phyloP scores from a whole-genome alignment of 805 yeast species.

The Zygotorulaspora danielsina region DNA sequence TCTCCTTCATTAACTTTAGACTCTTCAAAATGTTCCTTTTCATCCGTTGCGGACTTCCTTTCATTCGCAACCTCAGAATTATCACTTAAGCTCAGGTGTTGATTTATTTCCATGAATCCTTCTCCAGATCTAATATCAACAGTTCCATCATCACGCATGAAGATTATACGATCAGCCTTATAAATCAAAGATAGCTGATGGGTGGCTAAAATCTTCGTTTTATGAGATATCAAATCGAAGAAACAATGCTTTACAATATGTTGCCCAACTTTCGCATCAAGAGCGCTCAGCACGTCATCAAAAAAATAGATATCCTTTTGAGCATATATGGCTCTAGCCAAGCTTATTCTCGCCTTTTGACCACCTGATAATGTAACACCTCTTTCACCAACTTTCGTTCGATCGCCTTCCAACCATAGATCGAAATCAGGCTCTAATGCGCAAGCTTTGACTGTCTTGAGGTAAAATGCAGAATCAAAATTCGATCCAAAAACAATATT shows the following conservation, averaged over 20 bases:
- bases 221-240: constrained; percentile 44
- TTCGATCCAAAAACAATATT: constrained; percentile 57
- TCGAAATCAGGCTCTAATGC: constrained; percentile 55
- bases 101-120: constrained; percentile 40
- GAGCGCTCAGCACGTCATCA: constrained; percentile 72
- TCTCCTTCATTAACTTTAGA: constrained; percentile 28
- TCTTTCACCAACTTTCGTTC: constrained; percentile 68
- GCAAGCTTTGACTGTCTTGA: constrained; percentile 54
- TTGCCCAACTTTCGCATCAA: constrained; percentile 70
- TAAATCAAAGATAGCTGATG: constrained; percentile 65
- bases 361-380: constrained; percentile 77
- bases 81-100: constrained; percentile 32
- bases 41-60: no score
- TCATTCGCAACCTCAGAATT: constrained; percentile 12
- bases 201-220: constrained; percentile 67
- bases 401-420: constrained; percentile 60
- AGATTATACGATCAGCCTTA: constrained; percentile 59
- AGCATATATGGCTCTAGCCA: constrained; percentile 67
- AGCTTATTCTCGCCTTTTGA: constrained; percentile 64
- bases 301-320: constrained; percentile 54
- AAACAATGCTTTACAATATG: constrained; percentile 61
- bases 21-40: constrained; percentile 20
- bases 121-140: constrained; percentile 48
- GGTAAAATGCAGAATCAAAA: constrained; percentile 47
- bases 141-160: constrained; percentile 45